These are phyloP conservation scores for Cryptosporidium sp. DNA, from an alignment of 169 alveolate genomes.

Conservation along the genomic window DNA sequence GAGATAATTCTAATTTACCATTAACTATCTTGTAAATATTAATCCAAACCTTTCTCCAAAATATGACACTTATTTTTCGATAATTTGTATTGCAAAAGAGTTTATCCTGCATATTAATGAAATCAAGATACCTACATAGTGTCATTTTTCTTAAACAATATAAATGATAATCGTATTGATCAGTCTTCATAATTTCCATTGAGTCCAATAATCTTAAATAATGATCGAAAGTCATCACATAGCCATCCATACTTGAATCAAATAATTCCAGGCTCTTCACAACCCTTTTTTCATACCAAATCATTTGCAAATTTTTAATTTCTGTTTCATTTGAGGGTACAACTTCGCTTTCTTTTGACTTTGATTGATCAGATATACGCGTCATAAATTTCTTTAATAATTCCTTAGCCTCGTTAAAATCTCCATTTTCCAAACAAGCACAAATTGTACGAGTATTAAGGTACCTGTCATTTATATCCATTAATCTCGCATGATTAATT, in stretches of 20 bases:
- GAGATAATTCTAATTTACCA: not conserved
- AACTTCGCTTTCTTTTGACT: not conserved
- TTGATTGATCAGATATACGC: not conserved
- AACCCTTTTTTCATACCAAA: conserved; percentile 54
- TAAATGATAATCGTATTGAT: conserved; percentile 90
- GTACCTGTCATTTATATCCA: conserved; percentile 60
- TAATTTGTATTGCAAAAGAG: conserved; percentile 41
- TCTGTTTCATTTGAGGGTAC: not conserved
- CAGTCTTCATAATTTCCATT: conserved; percentile 88
- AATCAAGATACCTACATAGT: conserved; percentile 82
- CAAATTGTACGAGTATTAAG: conserved; percentile 71
- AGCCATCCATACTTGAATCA: conserved; percentile 79
- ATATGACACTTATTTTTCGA: conserved; percentile 1
- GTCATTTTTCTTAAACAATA: conserved; percentile 88
- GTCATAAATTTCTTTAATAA: not conserved
- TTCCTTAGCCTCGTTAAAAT: conserved; percentile 36
- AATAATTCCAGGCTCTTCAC: conserved; percentile 74
- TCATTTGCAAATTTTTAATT: conserved; percentile 35
- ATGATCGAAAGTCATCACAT: conserved; percentile 83
- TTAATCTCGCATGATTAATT: conserved; percentile 69
- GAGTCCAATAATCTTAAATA: conserved; percentile 86
- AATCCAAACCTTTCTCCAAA: conserved; percentile 50
- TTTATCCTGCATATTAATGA: conserved; percentile 79
- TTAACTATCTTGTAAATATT: not conserved
- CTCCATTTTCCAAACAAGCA: conserved; percentile 46